Base-by-base conservation (phyloP, 176 grass and related monocot species). In the Cymbopogon citratus region DNA sequence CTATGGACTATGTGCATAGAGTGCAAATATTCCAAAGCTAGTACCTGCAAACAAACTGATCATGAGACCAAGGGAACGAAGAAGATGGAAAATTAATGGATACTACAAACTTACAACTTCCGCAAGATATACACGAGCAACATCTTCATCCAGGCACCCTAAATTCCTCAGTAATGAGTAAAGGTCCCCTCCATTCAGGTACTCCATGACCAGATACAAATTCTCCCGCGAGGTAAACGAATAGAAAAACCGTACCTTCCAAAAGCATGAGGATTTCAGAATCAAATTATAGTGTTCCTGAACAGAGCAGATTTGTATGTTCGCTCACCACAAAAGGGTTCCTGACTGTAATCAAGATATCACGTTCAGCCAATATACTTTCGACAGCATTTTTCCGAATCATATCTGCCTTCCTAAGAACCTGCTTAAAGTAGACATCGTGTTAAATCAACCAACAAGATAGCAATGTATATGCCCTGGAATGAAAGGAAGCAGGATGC, bases 141-240 rank as follows among this genome's bases (percentile, higher is more conserved):
- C 97, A 75, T 90, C 97, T 88, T 99, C 93, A 83, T 93, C 93
- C 83, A 99, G 90, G 85, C 97, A 99, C 51, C 93, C 97, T 79
- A 99, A 93, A 87, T 92, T 99, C 90, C 93, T 93, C 79, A 99
- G 85, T 83, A 99, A 73, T 71, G 93, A 99, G 81, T 99, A 99
- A 66, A 99, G 70, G 61, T 99, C 97, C 23, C 97, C 97, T 80
- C 97, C 97, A 80, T 99, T 99, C 75, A 99, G 85, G 80, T 99
- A 99, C 87, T 99, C 97, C 97, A 99, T 99, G 36, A 99, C 97
- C 74, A 99, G 87, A 87, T 99, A 99, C 76, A 99, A 89, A 87
- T 99, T 99, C 57, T 96, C 93, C 67, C 97, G 91, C 31, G 97
- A 99, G 41, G 97, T 99, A 78, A 99, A 99, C 46, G 97, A 99